A percentile compares a stretch with the other conserved stretches of the same genome.
These are phyloP conservation scores for Paecilomyces formosus DNA, from an alignment of 2,329 filamentous ascomycete species.

Conservation along the genomic window DNA sequence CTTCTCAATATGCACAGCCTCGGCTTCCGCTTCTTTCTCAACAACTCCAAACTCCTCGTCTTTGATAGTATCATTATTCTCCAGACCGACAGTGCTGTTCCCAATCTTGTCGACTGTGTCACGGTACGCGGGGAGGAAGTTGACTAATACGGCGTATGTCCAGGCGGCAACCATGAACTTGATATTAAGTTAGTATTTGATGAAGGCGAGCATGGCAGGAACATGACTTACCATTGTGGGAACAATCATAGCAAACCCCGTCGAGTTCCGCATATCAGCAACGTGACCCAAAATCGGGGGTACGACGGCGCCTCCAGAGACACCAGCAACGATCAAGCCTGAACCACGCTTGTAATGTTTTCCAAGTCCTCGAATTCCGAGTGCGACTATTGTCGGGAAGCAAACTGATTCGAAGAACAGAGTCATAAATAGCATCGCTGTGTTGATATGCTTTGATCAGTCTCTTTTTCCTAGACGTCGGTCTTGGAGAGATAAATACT, in stretches of 20 bases:
- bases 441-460: slow-evolving; percentile 19
- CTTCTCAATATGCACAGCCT: slow-evolving; percentile 7
- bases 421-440: slow-evolving; percentile 56
- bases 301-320: slow-evolving; percentile 65
- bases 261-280: slow-evolving; percentile 56
- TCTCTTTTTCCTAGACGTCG: neutral
- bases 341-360: slow-evolving; percentile 66
- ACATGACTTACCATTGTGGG: slow-evolving; percentile 44
- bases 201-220: slow-evolving; percentile 16
- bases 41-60: slow-evolving; percentile 19
- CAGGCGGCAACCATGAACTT: slow-evolving; percentile 51
- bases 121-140: slow-evolving; percentile 59
- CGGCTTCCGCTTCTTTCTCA: slow-evolving; percentile 10
- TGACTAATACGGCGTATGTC: slow-evolving; percentile 54
- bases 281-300: slow-evolving; percentile 64
- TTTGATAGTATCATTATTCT: slow-evolving; percentile 7
- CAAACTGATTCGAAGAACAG: slow-evolving; percentile 77
- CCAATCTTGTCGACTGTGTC: slow-evolving; percentile 53
- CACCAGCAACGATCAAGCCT: slow-evolving; percentile 19
- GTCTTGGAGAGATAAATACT: neutral
- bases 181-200: neutral
- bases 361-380: slow-evolving; percentile 67
- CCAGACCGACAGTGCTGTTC: slow-evolving; percentile 38
- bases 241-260: slow-evolving; percentile 58
- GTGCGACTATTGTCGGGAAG: slow-evolving; percentile 73